Evolutionary conservation across 2,329 filamentous ascomycete genomes (phyloP).

Genomic region (Ambrosiella beaveri): DNA sequence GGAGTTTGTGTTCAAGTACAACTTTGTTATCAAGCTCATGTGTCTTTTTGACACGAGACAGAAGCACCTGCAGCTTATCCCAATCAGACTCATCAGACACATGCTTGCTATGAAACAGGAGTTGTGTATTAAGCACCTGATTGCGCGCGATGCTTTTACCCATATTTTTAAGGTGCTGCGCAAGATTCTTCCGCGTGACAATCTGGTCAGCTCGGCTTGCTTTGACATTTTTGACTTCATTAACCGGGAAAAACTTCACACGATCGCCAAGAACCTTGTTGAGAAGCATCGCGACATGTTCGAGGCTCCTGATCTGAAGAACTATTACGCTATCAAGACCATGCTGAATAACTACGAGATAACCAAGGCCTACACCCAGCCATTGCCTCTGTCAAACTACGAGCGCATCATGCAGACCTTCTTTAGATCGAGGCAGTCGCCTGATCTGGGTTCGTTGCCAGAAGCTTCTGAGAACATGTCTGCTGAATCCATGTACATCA

Average conservation of each 20-base stretch:
- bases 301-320: constrained; percentile 63
- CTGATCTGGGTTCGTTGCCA: background rate
- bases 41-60: constrained; percentile 70
- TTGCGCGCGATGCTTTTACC: constrained; percentile 63
- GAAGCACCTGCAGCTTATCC: constrained; percentile 88
- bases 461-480: constrained; percentile 4
- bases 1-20: constrained; percentile 68
- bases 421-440: constrained; percentile 7
- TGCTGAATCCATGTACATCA: constrained; percentile 68
- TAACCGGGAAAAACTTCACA: constrained; percentile 63
- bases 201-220: constrained; percentile 82
- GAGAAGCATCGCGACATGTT: constrained; percentile 69
- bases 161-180: constrained; percentile 72
- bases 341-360: constrained; percentile 66
- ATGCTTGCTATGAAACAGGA: constrained; percentile 75
- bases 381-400: constrained; percentile 6
- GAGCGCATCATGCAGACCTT: constrained; percentile 6
- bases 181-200: constrained; percentile 78
- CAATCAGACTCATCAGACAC: constrained; percentile 84
- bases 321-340: constrained; percentile 43
- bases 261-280: constrained; percentile 67
- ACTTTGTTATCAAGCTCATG: constrained; percentile 59
- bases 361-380: constrained; percentile 43
- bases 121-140: constrained; percentile 75
- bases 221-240: constrained; percentile 89